phyloP scores from a whole-genome alignment of 352 stramenopile species.

The Globisporangium rhizosaccharum region DNA sequence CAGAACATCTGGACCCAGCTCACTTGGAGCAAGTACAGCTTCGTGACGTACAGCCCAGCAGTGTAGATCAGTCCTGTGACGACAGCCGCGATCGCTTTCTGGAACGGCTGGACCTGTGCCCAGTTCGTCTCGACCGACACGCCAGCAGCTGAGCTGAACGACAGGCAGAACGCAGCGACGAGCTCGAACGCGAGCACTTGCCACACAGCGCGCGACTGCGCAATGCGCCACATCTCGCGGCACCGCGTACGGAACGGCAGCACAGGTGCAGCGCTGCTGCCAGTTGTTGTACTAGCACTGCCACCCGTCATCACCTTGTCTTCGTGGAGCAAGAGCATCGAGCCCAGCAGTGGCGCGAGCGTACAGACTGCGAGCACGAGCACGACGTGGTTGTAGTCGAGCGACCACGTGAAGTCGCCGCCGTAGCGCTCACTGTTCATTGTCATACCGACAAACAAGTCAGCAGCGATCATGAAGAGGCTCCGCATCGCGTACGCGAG shows the following conservation, averaged over 20 bases:
- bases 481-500: slow-evolving; percentile 38
- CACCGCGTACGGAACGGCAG: slow-evolving; percentile 26
- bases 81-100: slow-evolving; percentile 37
- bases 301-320: slow-evolving; percentile 15
- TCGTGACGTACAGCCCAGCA: slow-evolving; percentile 45
- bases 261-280: slow-evolving; percentile 6
- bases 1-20: slow-evolving; percentile 53
- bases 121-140: slow-evolving; percentile 54
- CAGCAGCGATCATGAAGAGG: slow-evolving; percentile 37
- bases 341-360: slow-evolving; percentile 36
- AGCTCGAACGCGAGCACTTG: slow-evolving; percentile 70
- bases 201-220: slow-evolving; percentile 68
- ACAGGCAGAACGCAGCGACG: slow-evolving; percentile 47
- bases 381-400: slow-evolving; percentile 39
- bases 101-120: slow-evolving; percentile 44
- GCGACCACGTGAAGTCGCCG: slow-evolving; percentile 37
- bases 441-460: slow-evolving; percentile 42
- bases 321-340: slow-evolving; percentile 52
- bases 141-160: slow-evolving; percentile 40
- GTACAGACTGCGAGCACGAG: slow-evolving; percentile 26
- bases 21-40: slow-evolving; percentile 44
- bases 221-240: slow-evolving; percentile 51
- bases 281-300: neutral
- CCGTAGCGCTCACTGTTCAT: slow-evolving; percentile 39
- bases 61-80: slow-evolving; percentile 55